Base-by-base conservation (phyloP, 1,139 yeast genomes). In the Geotrichum klebahnii region DNA sequence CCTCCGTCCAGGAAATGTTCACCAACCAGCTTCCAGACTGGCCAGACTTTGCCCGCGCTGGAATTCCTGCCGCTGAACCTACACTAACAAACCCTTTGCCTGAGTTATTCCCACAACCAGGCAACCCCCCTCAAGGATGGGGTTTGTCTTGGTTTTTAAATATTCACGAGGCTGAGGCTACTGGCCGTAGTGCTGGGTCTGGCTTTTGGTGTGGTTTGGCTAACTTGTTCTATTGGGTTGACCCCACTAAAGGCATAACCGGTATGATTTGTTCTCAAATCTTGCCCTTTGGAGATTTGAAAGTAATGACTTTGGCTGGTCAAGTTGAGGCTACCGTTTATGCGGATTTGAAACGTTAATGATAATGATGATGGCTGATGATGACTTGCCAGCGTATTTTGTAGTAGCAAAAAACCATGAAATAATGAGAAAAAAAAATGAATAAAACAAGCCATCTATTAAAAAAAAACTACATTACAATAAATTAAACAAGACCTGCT, bases 121-220 rank as follows among this genome's bases (percentile, higher is more conserved):
- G 53, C 16, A 48, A 53, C 20, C 59, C 59, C 14, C 58, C 59
- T 22, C 59, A 59, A 43, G 61, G 59, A 10, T 60, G 64, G 68
- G 63, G 50, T 49, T 57, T 46, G 33, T 50, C 53, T 14, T 53
- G 41, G 53, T 55, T 49, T 52, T 50, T 53, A 31, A 50, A 53
- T 31, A 26, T 36, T 12, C 48, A 48, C n/a, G 38, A 40, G 17
- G 22, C 35, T 16, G 33, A 14, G 3, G 39, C 48, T 12, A 51
- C 53, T n/a, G 80, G 80, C 1, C 63, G 79, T 53, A 72, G 76
- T 1, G 57, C 59, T 12, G 73, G 74, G 0, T 57, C 73, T 3
- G 56, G 71, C 19, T 71, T 69, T 57, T 76, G 80, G 80, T 64
- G 70, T 35, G 79, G 79, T 0, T 61, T 75, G 50, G 76, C 75